Evolutionary conservation across 345 rosid species (phyloP).

Genomic region (Abelmoschus esculentus): DNA sequence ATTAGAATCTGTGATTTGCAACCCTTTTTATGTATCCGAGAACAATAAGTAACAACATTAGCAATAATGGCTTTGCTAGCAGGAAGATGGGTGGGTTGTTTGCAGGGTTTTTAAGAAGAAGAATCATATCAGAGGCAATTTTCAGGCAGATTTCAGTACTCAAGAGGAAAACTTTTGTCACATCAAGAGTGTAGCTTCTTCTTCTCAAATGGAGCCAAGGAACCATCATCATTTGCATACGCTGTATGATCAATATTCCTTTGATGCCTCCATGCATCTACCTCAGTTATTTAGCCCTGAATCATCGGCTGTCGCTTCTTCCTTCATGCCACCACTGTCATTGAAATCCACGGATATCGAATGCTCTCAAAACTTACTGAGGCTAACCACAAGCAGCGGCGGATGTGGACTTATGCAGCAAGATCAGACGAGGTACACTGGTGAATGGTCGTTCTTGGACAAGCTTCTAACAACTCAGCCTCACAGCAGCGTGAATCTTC

Average conservation of each 20-base stretch:
- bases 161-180: slow-evolving; percentile 24
- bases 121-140: slow-evolving; percentile 33
- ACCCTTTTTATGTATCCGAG: too few species aligned
- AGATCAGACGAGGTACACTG: slow-evolving; percentile 24
- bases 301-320: slow-evolving; percentile 20
- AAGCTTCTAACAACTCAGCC: slow-evolving; percentile 48
- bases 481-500: slow-evolving; percentile 14
- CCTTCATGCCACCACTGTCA: slow-evolving; percentile 22
- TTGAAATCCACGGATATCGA: slow-evolving; percentile 30
- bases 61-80: slow-evolving; percentile 14
- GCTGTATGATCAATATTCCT: slow-evolving; percentile 13
- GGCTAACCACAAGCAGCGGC: slow-evolving; percentile 31
- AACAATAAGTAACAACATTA: not conserved
- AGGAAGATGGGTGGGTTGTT: slow-evolving; percentile 74
- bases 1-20: not conserved
- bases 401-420: slow-evolving; percentile 19
- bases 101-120: slow-evolving; percentile 66
- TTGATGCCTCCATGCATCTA: slow-evolving; percentile 43
- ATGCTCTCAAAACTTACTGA: slow-evolving; percentile 51
- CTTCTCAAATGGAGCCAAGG: slow-evolving; percentile 21
- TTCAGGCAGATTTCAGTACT: slow-evolving; percentile 21
- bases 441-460: slow-evolving; percentile 70
- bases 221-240: slow-evolving; percentile 22
- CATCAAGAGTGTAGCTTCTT: slow-evolving; percentile 21
- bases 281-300: slow-evolving; percentile 67